phyloP scores from a whole-genome alignment of 371 early-diverging fungal species.

The Actinomortierella ambigua region DNA sequence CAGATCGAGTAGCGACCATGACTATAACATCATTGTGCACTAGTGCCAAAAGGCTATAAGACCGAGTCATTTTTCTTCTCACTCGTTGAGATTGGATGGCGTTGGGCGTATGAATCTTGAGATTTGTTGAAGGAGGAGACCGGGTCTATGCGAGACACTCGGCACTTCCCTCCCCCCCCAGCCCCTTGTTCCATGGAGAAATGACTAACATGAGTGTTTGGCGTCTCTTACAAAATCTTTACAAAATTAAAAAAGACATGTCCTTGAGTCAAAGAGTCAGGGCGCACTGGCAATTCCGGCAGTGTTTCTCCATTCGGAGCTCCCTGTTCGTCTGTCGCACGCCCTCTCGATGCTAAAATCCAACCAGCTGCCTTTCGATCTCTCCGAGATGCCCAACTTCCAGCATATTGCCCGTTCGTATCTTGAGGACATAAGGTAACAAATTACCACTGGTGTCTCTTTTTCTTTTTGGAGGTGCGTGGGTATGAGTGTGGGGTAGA shows the following conservation, averaged over 20 bases:
- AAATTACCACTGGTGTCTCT: not conserved
- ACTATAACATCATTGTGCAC: too few species aligned
- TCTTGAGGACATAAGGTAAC: constrained; percentile 51
- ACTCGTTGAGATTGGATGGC: not conserved
- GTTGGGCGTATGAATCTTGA: too few species aligned
- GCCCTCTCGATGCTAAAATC: constrained; percentile 59
- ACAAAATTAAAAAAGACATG: constrained; percentile 29
- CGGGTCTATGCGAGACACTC: too few species aligned
- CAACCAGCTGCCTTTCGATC: constrained; percentile 49
- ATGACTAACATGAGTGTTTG: constrained; percentile 5
- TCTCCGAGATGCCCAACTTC: constrained; percentile 52
- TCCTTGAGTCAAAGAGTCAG: constrained; percentile 43
- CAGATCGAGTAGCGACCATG: too few species aligned
- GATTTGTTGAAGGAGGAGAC: too few species aligned
- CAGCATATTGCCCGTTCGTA: constrained; percentile 49
- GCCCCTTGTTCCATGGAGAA: constrained; percentile 8
- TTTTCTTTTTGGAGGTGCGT: too few species aligned
- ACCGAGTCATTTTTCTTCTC: too few species aligned
- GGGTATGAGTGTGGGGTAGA: too few species aligned
- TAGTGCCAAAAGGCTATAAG: too few species aligned
- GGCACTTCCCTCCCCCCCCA: constrained; percentile 23
- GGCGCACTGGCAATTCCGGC: constrained; percentile 54
- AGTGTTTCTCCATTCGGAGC: constrained; percentile 67
- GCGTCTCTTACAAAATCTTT: not conserved
- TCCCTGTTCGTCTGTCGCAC: constrained; percentile 74